Evolutionary conservation across 73 alveolate genomes (phyloP), one percentile per base, ranked within the genome.

Genomic region (Paramecium biaurelia): DNA sequence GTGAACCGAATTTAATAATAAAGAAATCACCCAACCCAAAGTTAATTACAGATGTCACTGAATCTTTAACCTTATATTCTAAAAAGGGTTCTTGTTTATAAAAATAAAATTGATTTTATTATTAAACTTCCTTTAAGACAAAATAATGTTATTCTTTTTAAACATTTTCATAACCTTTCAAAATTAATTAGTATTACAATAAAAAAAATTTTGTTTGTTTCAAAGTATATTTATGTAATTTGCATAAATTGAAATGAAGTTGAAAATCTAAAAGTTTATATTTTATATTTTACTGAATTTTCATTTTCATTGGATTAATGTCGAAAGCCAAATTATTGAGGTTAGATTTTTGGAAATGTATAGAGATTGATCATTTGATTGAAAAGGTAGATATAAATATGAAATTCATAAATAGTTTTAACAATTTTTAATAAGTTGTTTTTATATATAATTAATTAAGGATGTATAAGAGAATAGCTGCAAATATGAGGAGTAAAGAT

Each of bases 391-490:
- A 63, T 26, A 63, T 63, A 49, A 26, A 63, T 1, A 1, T 32
- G 49, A 63, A 63, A 26, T 63, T 63, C 49, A 63, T 26, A 53
- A 32, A 53, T 18, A 53, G 14, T 53, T 53, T 53, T n/a, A 53
- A 53, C 9, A 53, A 14, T 63, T 32, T 26, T 30, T 63, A 63
- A 63, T 63, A 23, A 32, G 45, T 26, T 63, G 49, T 30, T 63
- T 63, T 63, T 63, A 63, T 63, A 63, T 30, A 30, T 63, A 63
- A 63, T 32, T 63, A 63, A 63, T 63, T 63, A 14, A 63, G 41
- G 32, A 72, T 72, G 86, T 72, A 72, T 72, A 72, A 72, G 86
- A 72, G 86, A 72, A 35, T 72, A 15, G 10, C 45, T 9, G 67
- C n/a, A 72, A 72, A 72, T 72, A 5, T 23, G 0, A 14, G 86